Conservation (phyloP, 345 rosid genomes). For the Aethionema arabicum region DNA sequence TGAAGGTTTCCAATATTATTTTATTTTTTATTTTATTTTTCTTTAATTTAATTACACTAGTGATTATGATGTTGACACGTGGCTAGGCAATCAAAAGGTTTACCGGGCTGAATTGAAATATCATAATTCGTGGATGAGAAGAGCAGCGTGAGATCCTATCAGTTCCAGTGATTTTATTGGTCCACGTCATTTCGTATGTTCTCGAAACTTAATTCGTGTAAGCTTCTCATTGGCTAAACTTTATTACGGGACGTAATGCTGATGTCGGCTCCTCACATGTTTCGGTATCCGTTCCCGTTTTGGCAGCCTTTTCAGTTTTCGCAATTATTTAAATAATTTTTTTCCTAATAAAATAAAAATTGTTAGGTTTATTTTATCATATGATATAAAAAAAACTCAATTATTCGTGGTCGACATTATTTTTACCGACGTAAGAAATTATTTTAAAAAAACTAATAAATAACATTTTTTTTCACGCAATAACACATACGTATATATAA, state of each 20-base stretch:
- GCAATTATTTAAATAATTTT: too few relatives aligned
- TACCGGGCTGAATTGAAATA: conserved; percentile 40
- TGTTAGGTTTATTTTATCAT: too few relatives aligned
- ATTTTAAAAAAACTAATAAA: too few relatives aligned
- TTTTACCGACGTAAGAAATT: too few relatives aligned
- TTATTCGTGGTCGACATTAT: too few relatives aligned
- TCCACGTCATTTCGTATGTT: conserved; percentile 47
- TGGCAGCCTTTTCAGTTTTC: too few relatives aligned
- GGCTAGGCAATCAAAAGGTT: conserved; percentile 45
- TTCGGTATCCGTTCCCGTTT: too few relatives aligned
- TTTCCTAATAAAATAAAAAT: too few relatives aligned
- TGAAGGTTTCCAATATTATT: conserved; percentile 26
- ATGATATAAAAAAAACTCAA: too few relatives aligned
- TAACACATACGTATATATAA: too few relatives aligned
- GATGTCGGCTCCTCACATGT: neutral
- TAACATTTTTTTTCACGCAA: too few relatives aligned
- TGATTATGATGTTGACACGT: conserved; percentile 50
- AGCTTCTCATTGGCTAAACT: neutral
- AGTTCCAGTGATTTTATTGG: conserved; percentile 57
- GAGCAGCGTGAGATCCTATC: conserved; percentile 66
- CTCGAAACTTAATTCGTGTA: conserved; percentile 33
- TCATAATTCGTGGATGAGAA: conserved; percentile 91
- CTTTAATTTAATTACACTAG: conserved; percentile 31
- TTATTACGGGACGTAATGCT: neutral
- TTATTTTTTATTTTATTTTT: conserved; percentile 3